Percentiles rank a stretch among this genome's conserved stretches.
These are phyloP conservation scores for Fusarium miscanthi DNA, from an alignment of 2,329 filamentous ascomycete genomes.

Conservation along the genomic window DNA sequence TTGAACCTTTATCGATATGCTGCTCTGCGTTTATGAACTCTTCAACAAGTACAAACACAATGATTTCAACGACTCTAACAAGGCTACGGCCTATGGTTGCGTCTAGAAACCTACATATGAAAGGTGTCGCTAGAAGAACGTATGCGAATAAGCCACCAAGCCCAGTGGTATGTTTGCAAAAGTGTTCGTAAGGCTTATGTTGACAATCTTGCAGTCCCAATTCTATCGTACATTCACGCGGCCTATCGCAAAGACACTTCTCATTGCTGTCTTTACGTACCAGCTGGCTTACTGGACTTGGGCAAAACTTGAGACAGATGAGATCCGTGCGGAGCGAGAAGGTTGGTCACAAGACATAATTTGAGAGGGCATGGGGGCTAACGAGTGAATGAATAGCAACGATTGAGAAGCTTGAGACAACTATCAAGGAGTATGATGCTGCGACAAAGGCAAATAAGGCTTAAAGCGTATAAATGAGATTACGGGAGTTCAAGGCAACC, in stretches of 20 bases:
- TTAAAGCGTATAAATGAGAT: background rate
- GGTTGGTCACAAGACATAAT: constrained; percentile 54
- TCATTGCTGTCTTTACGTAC: constrained; percentile 81
- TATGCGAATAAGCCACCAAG: constrained; percentile 48
- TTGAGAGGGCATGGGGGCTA: constrained; percentile 14
- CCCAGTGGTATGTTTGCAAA: constrained; percentile 37
- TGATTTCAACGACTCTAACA: constrained; percentile 17
- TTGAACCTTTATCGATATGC: constrained; percentile 25
- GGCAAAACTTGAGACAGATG: constrained; percentile 78
- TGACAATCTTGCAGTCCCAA: constrained; percentile 57
- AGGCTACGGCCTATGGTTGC: constrained; percentile 28
- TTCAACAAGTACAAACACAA: constrained; percentile 5
- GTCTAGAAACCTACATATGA: background rate
- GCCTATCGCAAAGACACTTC: constrained; percentile 77
- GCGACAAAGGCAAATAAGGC: constrained; percentile 36
- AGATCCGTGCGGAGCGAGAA: constrained; percentile 69
- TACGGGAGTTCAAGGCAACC: background rate
- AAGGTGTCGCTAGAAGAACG: background rate
- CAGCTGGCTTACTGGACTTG: constrained; percentile 81
- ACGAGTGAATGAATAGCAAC: constrained; percentile 41
- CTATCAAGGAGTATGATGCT: constrained; percentile 51
- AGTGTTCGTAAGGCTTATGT: background rate
- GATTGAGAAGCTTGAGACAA: constrained; percentile 53
- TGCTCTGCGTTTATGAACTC: background rate
- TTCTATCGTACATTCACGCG: constrained; percentile 82